Conservation (phyloP, 495 filamentous ascomycete species). For the Clavariopsis aquatica region DNA sequence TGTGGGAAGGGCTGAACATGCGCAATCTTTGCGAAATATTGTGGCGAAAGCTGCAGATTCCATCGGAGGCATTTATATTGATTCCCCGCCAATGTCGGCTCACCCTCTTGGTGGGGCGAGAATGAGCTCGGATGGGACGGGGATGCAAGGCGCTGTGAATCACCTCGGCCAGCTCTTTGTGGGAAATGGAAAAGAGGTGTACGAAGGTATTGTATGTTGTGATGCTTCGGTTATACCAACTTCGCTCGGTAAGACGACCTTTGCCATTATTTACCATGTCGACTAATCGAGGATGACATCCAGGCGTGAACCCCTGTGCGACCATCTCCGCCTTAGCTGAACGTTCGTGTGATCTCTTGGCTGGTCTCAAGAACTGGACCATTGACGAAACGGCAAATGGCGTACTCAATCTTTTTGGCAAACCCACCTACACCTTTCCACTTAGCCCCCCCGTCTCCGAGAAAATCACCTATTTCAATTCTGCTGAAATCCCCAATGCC, state of each 20-base stretch:
- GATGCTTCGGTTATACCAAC: slow-evolving; percentile 66
- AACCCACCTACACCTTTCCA: slow-evolving; percentile 30
- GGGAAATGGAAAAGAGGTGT: slow-evolving; percentile 52
- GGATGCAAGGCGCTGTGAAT: slow-evolving; percentile 61
- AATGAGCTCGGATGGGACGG: slow-evolving; percentile 62
- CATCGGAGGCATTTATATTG: slow-evolving; percentile 60
- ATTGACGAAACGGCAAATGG: slow-evolving; percentile 58
- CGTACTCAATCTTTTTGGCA: slow-evolving; percentile 44
- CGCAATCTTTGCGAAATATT: slow-evolving; percentile 55
- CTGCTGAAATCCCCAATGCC: slow-evolving; percentile 38
- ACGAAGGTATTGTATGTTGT: slow-evolving; percentile 62
- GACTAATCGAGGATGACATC: not conserved
- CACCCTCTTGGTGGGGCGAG: slow-evolving; percentile 70
- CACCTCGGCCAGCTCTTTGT: slow-evolving; percentile 62
- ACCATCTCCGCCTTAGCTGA: slow-evolving; percentile 70
- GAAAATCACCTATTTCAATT: not conserved
- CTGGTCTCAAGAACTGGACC: slow-evolving; percentile 46
- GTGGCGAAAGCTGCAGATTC: slow-evolving; percentile 55
- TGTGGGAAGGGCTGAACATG: slow-evolving; percentile 56
- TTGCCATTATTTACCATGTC: not conserved
- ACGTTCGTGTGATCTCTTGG: slow-evolving; percentile 55
- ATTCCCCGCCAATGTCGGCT: slow-evolving; percentile 63
- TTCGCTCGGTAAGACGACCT: slow-evolving; percentile 52
- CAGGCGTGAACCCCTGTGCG: slow-evolving; percentile 63
- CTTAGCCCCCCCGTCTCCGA: not conserved